These are phyloP conservation scores for Fennellomyces sp. DNA, from an alignment of 371 early-diverging fungal genomes.

Conservation along the genomic window DNA sequence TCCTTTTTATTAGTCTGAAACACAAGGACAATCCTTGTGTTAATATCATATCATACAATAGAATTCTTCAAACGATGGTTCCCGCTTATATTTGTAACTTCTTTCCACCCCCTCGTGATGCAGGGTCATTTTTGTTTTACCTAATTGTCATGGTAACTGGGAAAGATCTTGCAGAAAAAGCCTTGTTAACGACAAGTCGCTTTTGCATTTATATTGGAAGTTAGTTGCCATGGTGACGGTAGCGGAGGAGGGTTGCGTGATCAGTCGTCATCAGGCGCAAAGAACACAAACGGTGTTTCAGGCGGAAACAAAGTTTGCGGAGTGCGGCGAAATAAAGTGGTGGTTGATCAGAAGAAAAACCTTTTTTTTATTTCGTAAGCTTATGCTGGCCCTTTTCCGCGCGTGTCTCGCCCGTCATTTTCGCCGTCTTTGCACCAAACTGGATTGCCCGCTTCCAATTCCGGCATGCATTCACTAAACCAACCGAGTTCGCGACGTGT, in stretches of 20 bases:
- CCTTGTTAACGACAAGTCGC: no score
- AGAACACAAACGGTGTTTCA: not conserved
- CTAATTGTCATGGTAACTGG: no score
- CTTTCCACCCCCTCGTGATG: no score
- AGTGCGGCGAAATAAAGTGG: not conserved
- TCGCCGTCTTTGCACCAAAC: constrained; percentile 95
- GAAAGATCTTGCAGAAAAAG: not conserved
- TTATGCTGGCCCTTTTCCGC: constrained; percentile 67
- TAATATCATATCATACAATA: no score
- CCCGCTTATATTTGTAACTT: no score
- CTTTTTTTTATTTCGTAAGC: not conserved
- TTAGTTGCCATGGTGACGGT: not conserved
- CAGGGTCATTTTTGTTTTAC: no score
- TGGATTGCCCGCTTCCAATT: constrained; percentile 94
- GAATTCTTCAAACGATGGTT: no score
- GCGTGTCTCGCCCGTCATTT: constrained; percentile 75
- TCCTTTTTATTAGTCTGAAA: no score
- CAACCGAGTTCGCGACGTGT: constrained; percentile 60
- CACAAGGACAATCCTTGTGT: no score
- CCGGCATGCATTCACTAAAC: constrained; percentile 52
- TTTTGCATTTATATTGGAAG: no score
- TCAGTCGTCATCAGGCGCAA: constrained; percentile 6
- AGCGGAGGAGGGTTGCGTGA: not conserved
- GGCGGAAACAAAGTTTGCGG: not conserved
- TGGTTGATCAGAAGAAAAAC: not conserved